phyloP scores from a whole-genome alignment of 2,329 filamentous ascomycete genomes.

The Didymella exigua region DNA sequence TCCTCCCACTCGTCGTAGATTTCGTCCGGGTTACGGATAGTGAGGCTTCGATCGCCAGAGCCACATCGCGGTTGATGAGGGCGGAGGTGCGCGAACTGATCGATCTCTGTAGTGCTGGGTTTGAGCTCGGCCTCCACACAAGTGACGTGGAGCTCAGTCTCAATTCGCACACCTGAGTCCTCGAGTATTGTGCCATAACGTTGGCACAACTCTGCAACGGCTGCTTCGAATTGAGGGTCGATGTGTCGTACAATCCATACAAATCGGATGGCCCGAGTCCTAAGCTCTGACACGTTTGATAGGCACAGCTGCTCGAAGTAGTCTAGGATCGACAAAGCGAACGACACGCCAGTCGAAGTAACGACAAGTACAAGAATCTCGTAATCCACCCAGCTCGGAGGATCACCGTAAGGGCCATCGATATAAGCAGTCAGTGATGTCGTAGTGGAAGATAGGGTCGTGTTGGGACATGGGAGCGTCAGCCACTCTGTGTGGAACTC shows the following conservation, averaged over 20 bases:
- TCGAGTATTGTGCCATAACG: conserved; percentile 20
- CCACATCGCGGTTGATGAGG: not conserved
- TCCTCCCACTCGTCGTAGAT: conserved; percentile 29
- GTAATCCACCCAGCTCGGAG: conserved; percentile 32
- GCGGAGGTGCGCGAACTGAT: conserved; percentile 36
- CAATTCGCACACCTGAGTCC: conserved; percentile 25
- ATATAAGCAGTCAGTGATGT: conserved; percentile 31
- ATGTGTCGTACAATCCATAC: conserved; percentile 34
- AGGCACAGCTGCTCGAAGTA: conserved; percentile 32
- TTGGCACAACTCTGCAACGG: conserved; percentile 22
- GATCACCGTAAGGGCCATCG: conserved; percentile 35
- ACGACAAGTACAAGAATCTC: conserved; percentile 31
- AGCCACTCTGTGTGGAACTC: conserved; percentile 33
- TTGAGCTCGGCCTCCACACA: conserved; percentile 20
- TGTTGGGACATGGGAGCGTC: conserved; percentile 35
- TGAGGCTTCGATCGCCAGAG: conserved; percentile 10
- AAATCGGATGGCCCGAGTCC: conserved; percentile 23
- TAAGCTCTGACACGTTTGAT: not conserved
- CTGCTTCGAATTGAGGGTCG: conserved; percentile 33
- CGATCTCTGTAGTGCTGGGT: conserved; percentile 8
- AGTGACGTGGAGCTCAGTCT: conserved; percentile 27
- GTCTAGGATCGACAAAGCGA: conserved; percentile 33
- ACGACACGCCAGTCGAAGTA: conserved; percentile 36
- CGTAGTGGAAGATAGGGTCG: conserved; percentile 16
- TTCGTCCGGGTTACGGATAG: conserved; percentile 33